phyloP scores from a whole-genome alignment of 1,284 basidiomycete species.

The Heliocybe sulcata region DNA sequence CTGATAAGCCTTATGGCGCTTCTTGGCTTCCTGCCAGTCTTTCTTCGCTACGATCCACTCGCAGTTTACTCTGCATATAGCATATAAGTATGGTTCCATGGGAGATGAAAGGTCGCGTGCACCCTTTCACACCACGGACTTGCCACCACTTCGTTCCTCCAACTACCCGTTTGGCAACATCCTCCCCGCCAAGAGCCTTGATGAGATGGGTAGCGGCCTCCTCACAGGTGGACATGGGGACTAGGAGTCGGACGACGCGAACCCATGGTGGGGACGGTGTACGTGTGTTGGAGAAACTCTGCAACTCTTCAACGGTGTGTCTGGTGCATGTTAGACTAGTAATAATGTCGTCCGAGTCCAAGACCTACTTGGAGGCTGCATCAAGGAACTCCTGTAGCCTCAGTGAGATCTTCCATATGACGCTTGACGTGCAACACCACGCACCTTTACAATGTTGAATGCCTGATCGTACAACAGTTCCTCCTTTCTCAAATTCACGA shows the following conservation, averaged over 20 bases:
- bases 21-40: conserved; percentile 60
- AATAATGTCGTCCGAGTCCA: not conserved
- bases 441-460: conserved; percentile 75
- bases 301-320: conserved; percentile 82
- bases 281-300: conserved; percentile 79
- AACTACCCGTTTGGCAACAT: conserved; percentile 64
- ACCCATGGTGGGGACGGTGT: conserved; percentile 90
- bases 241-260: conserved; percentile 65
- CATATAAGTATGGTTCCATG: not conserved
- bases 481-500: conserved; percentile 51
- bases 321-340: conserved; percentile 17
- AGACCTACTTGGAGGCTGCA: conserved; percentile 41
- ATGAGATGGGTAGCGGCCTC: conserved; percentile 76
- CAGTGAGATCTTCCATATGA: not conserved
- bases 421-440: conserved; percentile 8
- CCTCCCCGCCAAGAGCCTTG: conserved; percentile 79
- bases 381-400: conserved; percentile 48
- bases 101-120: conserved; percentile 13
- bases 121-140: conserved; percentile 75
- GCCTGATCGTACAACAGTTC: conserved; percentile 81
- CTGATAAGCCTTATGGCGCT: conserved; percentile 40
- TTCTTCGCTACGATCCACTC: conserved; percentile 87
- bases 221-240: conserved; percentile 73
- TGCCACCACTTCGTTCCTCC: conserved; percentile 98
- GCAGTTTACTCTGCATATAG: conserved; percentile 59